Conservation (phyloP, 2,329 filamentous ascomycete species). For the Sporothrix brunneoviolacea region DNA sequence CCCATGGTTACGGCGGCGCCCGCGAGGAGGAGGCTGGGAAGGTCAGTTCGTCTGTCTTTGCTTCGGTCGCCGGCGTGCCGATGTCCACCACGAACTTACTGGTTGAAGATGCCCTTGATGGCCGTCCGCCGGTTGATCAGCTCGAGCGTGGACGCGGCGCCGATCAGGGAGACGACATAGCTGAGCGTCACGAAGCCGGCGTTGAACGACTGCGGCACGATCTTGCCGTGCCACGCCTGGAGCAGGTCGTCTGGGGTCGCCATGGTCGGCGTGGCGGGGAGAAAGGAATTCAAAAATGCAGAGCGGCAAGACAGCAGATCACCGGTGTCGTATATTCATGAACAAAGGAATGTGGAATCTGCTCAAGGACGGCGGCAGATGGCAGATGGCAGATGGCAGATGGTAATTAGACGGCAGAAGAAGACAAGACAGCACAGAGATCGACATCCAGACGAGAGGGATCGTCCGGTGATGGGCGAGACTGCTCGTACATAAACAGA, state of each 20-base stretch:
- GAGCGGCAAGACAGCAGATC: no score
- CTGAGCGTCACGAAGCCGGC: slow-evolving; percentile 64
- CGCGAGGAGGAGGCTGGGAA: slow-evolving; percentile 51
- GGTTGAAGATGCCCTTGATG: slow-evolving; percentile 60
- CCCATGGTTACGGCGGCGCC: slow-evolving; percentile 65
- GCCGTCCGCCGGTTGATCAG: slow-evolving; percentile 71
- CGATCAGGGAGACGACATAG: slow-evolving; percentile 68
- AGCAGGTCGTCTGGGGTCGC: slow-evolving; percentile 9
- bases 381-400: no score
- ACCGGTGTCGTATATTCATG: no score
- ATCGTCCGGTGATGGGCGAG: no score
- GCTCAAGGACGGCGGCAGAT: no score
- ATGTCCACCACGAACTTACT: slow-evolving; percentile 39
- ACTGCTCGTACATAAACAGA: background rate
- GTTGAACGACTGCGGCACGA: slow-evolving; percentile 42
- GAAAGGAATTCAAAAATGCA: no score
- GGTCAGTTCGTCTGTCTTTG: background rate
- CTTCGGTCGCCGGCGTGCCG: background rate
- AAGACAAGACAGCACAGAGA: background rate
- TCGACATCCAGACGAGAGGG: background rate
- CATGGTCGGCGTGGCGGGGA: slow-evolving; percentile 2
- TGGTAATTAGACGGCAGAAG: background rate
- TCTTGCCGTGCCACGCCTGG: slow-evolving; percentile 11
- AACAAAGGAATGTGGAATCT: no score
- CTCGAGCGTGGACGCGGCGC: slow-evolving; percentile 73